Conservation (phyloP, 2,329 filamentous ascomycete genomes). For the Fusarium napiforme region DNA sequence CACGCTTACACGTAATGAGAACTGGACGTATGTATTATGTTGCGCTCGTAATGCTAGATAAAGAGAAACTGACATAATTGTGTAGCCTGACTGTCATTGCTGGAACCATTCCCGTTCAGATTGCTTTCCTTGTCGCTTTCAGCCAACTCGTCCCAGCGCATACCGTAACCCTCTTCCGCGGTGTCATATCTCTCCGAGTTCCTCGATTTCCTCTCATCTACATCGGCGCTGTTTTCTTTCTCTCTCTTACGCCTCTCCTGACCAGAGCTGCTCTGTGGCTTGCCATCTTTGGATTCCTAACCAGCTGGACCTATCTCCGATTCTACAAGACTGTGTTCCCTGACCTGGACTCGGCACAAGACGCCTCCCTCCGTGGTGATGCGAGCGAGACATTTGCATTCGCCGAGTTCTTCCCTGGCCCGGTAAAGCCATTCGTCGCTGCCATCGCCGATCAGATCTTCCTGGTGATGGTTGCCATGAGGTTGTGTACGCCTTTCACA, state of each 20-base stretch:
- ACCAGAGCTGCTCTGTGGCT: constrained; percentile 82
- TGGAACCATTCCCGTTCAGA: constrained; percentile 89
- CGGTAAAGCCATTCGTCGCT: constrained; percentile 80
- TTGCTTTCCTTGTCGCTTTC: constrained; percentile 94
- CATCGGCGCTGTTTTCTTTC: constrained; percentile 77
- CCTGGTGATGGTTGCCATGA: constrained; percentile 76
- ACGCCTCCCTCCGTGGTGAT: constrained; percentile 79
- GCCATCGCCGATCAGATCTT: constrained; percentile 77
- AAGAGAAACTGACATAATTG: constrained; percentile 7
- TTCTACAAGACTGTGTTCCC: constrained; percentile 87
- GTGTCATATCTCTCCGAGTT: constrained; percentile 88
- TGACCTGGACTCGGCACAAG: constrained; percentile 72
- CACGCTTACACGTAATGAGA: constrained; percentile 72
- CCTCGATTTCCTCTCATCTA: constrained; percentile 76
- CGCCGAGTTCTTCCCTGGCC: constrained; percentile 92
- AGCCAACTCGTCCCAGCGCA: constrained; percentile 98
- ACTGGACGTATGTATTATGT: constrained; percentile 71
- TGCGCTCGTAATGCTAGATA: neutral
- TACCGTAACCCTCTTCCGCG: constrained; percentile 92
- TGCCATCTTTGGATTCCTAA: constrained; percentile 82
- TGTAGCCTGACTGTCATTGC: constrained; percentile 81
- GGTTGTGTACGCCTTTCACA: constrained; percentile 86
- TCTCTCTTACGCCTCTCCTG: constrained; percentile 66
- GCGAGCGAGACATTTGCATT: constrained; percentile 97
- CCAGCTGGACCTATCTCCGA: constrained; percentile 93